Percentiles rank a stretch among this genome's conserved stretches.
These are phyloP conservation scores for Ogataea wickerhamii DNA, from an alignment of 805 yeast species.

Conservation along the genomic window DNA sequence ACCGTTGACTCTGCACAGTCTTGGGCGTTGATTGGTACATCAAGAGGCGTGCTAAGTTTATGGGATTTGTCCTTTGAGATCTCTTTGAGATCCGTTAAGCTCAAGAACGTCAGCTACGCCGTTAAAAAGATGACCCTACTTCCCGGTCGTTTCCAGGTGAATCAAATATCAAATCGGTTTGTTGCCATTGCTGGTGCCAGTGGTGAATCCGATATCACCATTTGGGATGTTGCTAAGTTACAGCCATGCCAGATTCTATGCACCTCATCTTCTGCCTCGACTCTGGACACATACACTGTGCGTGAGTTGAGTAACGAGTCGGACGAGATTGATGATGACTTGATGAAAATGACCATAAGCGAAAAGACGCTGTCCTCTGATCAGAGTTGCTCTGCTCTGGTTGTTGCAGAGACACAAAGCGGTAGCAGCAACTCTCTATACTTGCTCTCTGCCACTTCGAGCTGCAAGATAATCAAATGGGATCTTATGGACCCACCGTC, in stretches of 20 bases:
- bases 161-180: conserved; percentile 37
- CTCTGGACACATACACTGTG: conserved; percentile 26
- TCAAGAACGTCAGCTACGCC: conserved; percentile 40
- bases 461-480: conserved; percentile 36
- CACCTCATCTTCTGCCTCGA: conserved; percentile 23
- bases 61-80: conserved; percentile 79
- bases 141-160: conserved; percentile 37
- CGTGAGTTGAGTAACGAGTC: conserved; percentile 21
- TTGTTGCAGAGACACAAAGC: conserved; percentile 9
- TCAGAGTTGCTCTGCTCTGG: conserved; percentile 25
- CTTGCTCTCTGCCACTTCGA: conserved; percentile 17
- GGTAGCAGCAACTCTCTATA: conserved; percentile 4
- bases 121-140: conserved; percentile 46
- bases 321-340: conserved; percentile 22
- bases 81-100: conserved; percentile 57
- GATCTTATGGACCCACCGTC: conserved; percentile 30
- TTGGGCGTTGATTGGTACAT: conserved; percentile 76
- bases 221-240: conserved; percentile 71
- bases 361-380: conserved; percentile 17
- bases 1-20: conserved; percentile 47
- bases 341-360: conserved; percentile 14
- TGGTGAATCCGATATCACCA: conserved; percentile 52
- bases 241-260: conserved; percentile 42
- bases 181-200: conserved; percentile 68
- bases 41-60: conserved; percentile 65